Conservation (phyloP, 139 green algal genomes). For the Volvox africanus region DNA sequence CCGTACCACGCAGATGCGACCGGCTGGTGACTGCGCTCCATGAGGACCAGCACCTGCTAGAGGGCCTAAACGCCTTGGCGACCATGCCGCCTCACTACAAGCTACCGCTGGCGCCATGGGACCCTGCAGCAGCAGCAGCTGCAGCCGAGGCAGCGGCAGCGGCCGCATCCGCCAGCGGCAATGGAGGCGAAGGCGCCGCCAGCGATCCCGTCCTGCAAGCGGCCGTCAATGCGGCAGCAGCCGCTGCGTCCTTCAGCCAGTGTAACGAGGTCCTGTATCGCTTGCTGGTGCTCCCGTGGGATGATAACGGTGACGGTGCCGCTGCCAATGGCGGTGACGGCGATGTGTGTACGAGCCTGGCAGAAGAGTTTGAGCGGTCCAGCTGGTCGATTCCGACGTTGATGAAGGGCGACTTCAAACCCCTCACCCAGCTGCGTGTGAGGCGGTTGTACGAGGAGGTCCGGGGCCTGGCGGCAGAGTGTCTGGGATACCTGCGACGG, state of each 20-base stretch:
- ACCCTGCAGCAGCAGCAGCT: neutral
- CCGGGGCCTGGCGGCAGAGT: constrained; percentile 7
- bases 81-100: neutral
- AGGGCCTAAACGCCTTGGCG: neutral
- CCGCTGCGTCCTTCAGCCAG: neutral
- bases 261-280: constrained; percentile 36
- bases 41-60: neutral
- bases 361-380: constrained; percentile 9
- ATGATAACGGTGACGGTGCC: neutral
- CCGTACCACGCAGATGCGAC: neutral
- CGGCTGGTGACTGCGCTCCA: neutral
- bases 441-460: constrained; percentile 39
- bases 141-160: neutral
- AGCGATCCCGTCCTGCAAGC: neutral
- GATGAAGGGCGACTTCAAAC: neutral
- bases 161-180: neutral
- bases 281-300: constrained; percentile 8
- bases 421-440: constrained; percentile 14
- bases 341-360: neutral
- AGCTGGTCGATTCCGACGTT: constrained; percentile 24
- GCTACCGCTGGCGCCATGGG: neutral
- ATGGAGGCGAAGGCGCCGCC: neutral
- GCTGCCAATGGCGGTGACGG: neutral
- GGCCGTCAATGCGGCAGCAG: neutral
- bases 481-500: neutral